Evolutionary conservation across 805 yeast species (phyloP).

Genomic region (Candida coleopterorum): DNA sequence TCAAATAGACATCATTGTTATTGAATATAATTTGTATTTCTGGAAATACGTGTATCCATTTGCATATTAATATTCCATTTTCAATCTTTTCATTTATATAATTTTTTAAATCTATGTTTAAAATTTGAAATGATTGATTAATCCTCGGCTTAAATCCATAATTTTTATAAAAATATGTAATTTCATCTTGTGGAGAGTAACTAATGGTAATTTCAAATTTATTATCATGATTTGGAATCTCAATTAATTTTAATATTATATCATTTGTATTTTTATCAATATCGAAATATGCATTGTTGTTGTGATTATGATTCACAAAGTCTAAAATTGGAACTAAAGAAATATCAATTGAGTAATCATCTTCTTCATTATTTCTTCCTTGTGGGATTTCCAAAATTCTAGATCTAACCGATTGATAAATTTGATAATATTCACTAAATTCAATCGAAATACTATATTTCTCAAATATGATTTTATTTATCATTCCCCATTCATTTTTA

Average conservation of each 20-base stretch:
- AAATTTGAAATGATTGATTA: constrained; percentile 7
- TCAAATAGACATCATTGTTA: constrained; percentile 11
- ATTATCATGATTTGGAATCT: constrained; percentile 3
- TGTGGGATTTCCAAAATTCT: constrained; percentile 64
- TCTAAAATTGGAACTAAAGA: constrained; percentile 65
- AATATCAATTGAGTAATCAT: constrained; percentile 33
- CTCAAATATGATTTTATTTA: background rate
- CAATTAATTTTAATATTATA: constrained; percentile 56
- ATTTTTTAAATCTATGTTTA: constrained; percentile 5
- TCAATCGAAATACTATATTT: constrained; percentile 8
- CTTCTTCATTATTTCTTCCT: constrained; percentile 23
- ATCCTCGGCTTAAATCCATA: constrained; percentile 29
- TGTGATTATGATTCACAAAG: constrained; percentile 54
- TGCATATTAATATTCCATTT: constrained; percentile 11
- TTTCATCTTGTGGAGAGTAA: constrained; percentile 19
- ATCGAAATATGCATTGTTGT: constrained; percentile 54
- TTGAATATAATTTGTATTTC: constrained; percentile 18
- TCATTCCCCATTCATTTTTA: constrained; percentile 8
- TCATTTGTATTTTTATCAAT: constrained; percentile 43
- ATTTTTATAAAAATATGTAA: constrained; percentile 21
- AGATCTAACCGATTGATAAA: constrained; percentile 48
- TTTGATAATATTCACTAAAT: constrained; percentile 22
- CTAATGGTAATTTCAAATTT: constrained; percentile 21
- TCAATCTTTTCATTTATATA: background rate
- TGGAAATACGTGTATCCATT: constrained; percentile 28